These are phyloP conservation scores for Coemansia sp. DNA, from an alignment of 192 early-diverging fungal genomes.

Conservation along the genomic window DNA sequence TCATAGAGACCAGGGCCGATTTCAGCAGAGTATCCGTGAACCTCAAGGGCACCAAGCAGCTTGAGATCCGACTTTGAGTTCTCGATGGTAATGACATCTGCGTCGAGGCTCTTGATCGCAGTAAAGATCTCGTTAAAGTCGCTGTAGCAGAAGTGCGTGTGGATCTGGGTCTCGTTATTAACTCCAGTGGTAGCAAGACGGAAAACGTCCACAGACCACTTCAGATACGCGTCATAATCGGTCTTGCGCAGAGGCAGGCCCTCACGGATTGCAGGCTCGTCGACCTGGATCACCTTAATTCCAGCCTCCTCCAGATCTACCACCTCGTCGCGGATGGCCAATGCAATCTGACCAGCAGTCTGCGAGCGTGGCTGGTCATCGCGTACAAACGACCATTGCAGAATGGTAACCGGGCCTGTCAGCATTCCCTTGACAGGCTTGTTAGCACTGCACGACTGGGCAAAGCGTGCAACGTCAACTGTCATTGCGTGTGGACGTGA, in stretches of 20 bases:
- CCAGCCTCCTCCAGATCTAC: conserved; percentile 89
- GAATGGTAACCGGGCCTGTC: conserved; percentile 96
- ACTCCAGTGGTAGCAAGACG: conserved; percentile 86
- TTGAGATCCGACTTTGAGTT: conserved; percentile 97
- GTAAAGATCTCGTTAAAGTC: conserved; percentile 99
- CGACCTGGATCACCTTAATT: conserved; percentile 93
- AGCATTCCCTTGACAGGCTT: conserved; percentile 99
- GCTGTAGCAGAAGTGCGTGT: conserved; percentile 99
- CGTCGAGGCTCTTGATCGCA: conserved; percentile 89
- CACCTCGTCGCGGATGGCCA: conserved; percentile 97
- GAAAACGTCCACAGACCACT: conserved; percentile 96
- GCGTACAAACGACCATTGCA: conserved; percentile 99
- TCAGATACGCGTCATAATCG: conserved; percentile 88
- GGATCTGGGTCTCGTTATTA: conserved; percentile 86
- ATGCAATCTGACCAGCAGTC: conserved; percentile 85
- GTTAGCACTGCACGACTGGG: conserved; percentile 78
- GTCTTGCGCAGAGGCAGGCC: conserved; percentile 87
- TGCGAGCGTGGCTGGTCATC: conserved; percentile 87
- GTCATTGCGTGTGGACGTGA: conserved; percentile 91
- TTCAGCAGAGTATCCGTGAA: conserved; percentile 80
- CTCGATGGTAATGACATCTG: conserved; percentile 97
- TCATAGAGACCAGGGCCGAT: conserved; percentile 98
- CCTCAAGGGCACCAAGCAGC: conserved; percentile 84
- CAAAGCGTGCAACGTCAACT: conserved; percentile 77
- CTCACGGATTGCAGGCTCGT: conserved; percentile 99